phyloP scores from a whole-genome alignment of 495 filamentous ascomycete genomes.

The Talaromyces adpressus region DNA sequence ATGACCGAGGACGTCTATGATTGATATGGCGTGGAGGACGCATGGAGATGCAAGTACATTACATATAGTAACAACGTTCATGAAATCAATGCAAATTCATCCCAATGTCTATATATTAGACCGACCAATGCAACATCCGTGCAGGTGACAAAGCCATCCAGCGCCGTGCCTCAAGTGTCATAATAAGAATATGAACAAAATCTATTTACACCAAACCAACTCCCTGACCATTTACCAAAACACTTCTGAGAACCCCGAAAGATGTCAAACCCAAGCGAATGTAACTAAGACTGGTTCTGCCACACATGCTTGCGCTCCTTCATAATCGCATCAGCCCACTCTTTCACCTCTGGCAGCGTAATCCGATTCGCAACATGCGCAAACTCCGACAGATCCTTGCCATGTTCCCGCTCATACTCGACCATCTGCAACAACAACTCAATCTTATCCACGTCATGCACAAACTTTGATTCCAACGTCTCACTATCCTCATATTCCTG shows the following conservation, averaged over 20 bases:
- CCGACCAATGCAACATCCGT: neutral
- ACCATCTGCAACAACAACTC: constrained; percentile 92
- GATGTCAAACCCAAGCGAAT: neutral
- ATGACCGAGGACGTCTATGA: constrained; percentile 2
- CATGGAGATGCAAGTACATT: neutral
- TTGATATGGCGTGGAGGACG: neutral
- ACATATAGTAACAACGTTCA: neutral
- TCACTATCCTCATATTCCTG: constrained; percentile 85
- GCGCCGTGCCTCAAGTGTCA: constrained; percentile 2
- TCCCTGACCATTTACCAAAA: neutral
- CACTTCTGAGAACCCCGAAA: neutral
- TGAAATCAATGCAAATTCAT: neutral
- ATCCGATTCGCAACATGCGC: constrained; percentile 65
- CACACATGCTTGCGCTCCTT: constrained; percentile 71
- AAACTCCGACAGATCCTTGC: constrained; percentile 80
- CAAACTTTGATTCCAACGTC: constrained; percentile 78
- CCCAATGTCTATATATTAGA: constrained; percentile 1
- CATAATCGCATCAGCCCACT: constrained; percentile 70
- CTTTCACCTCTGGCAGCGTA: constrained; percentile 66
- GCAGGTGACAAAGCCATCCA: neutral
- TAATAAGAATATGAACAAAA: neutral
- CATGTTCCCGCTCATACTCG: constrained; percentile 78
- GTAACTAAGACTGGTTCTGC: constrained; percentile 28
- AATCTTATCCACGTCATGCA: constrained; percentile 96
- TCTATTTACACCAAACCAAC: constrained; percentile 3